Conservation (phyloP, 805 yeast species). For the Candida anglica region DNA sequence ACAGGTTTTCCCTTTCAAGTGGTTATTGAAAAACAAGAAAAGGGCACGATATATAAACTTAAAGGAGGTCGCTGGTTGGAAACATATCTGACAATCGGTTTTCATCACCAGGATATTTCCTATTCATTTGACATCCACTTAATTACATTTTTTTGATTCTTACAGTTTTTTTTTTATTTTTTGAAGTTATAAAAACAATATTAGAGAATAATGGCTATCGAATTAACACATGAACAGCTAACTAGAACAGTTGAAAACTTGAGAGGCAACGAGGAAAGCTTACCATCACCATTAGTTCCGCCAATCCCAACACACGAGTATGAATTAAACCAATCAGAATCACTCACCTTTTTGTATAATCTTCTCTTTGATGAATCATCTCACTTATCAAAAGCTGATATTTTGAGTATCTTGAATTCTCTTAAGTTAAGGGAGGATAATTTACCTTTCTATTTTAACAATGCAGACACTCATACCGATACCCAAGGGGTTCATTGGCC, state of each 20-base stretch:
- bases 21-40: too few species aligned
- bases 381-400: slow-evolving; percentile 29
- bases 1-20: too few species aligned
- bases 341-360: slow-evolving; percentile 37
- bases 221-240: slow-evolving; percentile 7
- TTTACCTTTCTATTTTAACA: slow-evolving; percentile 23
- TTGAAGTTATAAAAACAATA: too few species aligned
- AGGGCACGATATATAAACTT: too few species aligned
- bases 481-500: slow-evolving; percentile 38
- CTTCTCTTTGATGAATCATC: slow-evolving; percentile 34
- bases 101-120: too few species aligned
- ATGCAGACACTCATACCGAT: slow-evolving; percentile 13
- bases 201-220: slow-evolving; percentile 8
- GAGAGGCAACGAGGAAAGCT: too few species aligned
- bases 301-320: slow-evolving; percentile 18
- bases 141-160: not conserved
- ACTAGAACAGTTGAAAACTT: too few species aligned
- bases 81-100: too few species aligned
- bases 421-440: slow-evolving; percentile 32
- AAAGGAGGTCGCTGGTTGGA: too few species aligned
- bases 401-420: slow-evolving; percentile 29
- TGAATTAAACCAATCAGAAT: slow-evolving; percentile 37
- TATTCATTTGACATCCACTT: too few species aligned
- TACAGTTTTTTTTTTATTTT: not conserved
- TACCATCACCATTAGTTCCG: too few species aligned